Evolutionary conservation across 2,329 filamentous ascomycete genomes (phyloP).

Genomic region (Clonostachys solani): DNA sequence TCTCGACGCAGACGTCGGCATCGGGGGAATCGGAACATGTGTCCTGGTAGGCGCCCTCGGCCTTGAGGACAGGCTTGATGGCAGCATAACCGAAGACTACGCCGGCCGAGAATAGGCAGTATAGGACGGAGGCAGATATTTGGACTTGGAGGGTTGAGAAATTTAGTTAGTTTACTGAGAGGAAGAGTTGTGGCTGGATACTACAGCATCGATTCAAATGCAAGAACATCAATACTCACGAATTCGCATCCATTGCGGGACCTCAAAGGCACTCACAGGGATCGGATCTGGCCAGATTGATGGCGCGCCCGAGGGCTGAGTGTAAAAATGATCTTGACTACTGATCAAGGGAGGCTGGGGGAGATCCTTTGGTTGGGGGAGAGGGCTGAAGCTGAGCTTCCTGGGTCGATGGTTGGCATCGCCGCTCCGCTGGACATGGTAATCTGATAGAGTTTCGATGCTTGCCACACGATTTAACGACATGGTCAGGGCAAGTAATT

Average conservation of each 20-base stretch:
- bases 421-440: slow-evolving; percentile 28
- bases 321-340: slow-evolving; percentile 1
- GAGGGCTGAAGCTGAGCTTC: slow-evolving; percentile 49
- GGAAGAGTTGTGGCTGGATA: too few species aligned
- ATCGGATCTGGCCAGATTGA: slow-evolving; percentile 16
- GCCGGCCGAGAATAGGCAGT: slow-evolving; percentile 72
- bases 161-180: neutral
- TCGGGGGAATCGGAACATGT: slow-evolving; percentile 40
- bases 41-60: slow-evolving; percentile 66
- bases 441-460: slow-evolving; percentile 46
- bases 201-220: too few species aligned
- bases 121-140: slow-evolving; percentile 18
- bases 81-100: slow-evolving; percentile 83
- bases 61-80: slow-evolving; percentile 74
- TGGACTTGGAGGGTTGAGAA: slow-evolving; percentile 13
- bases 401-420: slow-evolving; percentile 41
- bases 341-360: slow-evolving; percentile 8
- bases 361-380: slow-evolving; percentile 48
- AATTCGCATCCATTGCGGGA: slow-evolving; percentile 48
- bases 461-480: slow-evolving; percentile 48
- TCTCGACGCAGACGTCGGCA: slow-evolving; percentile 37
- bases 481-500: slow-evolving; percentile 23
- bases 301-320: neutral
- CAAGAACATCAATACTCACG: slow-evolving; percentile 27
- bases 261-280: slow-evolving; percentile 48